These are phyloP conservation scores for Rhytidiadelphus loreus DNA, from an alignment of 225 moss, liverwort and hornwort genomes.

Conservation along the genomic window DNA sequence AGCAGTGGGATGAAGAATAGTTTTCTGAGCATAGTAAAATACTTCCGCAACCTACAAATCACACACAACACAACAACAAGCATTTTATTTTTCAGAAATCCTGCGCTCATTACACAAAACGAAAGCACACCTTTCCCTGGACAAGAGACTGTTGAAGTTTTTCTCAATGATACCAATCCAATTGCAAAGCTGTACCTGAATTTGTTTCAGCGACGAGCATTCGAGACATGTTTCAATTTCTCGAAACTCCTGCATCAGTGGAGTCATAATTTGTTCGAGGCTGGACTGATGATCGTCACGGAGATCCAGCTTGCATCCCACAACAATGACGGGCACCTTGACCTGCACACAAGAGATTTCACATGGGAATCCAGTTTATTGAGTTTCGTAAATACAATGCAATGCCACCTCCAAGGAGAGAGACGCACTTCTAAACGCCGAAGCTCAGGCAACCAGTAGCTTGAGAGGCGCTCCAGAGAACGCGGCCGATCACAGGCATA, in stretches of 20 bases:
- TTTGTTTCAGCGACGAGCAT: conserved; percentile 80
- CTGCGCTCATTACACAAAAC: not conserved
- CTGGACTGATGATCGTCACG: conserved; percentile 73
- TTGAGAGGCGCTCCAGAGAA: conserved; percentile 68
- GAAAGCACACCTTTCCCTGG: not conserved
- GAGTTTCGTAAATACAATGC: not conserved
- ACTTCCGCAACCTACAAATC: conserved; percentile 76
- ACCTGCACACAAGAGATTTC: conserved; percentile 32
- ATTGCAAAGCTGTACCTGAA: conserved; percentile 44
- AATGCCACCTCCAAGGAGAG: not conserved
- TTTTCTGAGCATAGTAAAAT: conserved; percentile 91
- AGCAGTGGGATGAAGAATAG: conserved; percentile 82
- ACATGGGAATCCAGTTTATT: not conserved
- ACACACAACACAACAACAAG: not conserved
- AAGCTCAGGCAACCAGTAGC: conserved; percentile 80
- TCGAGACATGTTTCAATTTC: conserved; percentile 89
- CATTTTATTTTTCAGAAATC: not conserved
- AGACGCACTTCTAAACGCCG: conserved; percentile 65
- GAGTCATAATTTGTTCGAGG: conserved; percentile 81
- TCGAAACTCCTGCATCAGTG: conserved; percentile 85
- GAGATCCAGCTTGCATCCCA: conserved; percentile 90
- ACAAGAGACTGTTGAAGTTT: not conserved
- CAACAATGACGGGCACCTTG: conserved; percentile 75
- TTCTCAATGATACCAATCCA: not conserved
- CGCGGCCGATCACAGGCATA: conserved; percentile 69